phyloP scores from a whole-genome alignment of 768 basidiomycete genomes.

The Sarcomyxa edulis region DNA sequence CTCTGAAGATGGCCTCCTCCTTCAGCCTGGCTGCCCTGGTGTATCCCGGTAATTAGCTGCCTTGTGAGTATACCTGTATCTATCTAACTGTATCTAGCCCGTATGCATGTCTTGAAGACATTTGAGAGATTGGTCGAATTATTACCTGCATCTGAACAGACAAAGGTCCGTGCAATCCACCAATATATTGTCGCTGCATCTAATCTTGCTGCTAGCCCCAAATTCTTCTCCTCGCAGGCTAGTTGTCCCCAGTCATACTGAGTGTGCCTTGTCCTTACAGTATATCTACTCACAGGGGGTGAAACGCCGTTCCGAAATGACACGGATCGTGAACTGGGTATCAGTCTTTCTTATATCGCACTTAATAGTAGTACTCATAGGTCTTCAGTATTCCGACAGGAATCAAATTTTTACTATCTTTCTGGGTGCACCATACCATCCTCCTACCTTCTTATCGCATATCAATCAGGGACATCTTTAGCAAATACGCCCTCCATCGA shows the following conservation, averaged over 20 bases:
- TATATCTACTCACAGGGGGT: constrained; percentile 45
- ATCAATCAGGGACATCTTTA: constrained; percentile 44
- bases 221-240: constrained; percentile 85
- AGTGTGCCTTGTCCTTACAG: too few species aligned
- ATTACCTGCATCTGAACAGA: constrained; percentile 41
- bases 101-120: constrained; percentile 47
- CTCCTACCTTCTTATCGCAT: constrained; percentile 55
- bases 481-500: constrained; percentile 39
- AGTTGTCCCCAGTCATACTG: constrained; percentile 75
- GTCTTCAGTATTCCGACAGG: constrained; percentile 30
- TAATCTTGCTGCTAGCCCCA: constrained; percentile 66
- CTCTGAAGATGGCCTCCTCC: too few species aligned
- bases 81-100: constrained; percentile 28
- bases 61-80: neutral
- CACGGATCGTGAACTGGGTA: constrained; percentile 64
- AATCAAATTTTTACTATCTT: constrained; percentile 74
- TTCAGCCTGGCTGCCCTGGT: constrained; percentile 20
- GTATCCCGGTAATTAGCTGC: constrained; percentile 24
- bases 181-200: too few species aligned
- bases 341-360: neutral
- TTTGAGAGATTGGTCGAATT: constrained; percentile 45
- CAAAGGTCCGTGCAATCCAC: constrained; percentile 46
- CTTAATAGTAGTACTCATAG: too few species aligned
- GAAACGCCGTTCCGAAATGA: constrained; percentile 53
- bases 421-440: constrained; percentile 60